A percentile compares a stretch with the other conserved stretches of the same genome.
Evolutionary conservation across 2,329 filamentous ascomycete genomes (phyloP).

Genomic region (Fusarium goolgardi): DNA sequence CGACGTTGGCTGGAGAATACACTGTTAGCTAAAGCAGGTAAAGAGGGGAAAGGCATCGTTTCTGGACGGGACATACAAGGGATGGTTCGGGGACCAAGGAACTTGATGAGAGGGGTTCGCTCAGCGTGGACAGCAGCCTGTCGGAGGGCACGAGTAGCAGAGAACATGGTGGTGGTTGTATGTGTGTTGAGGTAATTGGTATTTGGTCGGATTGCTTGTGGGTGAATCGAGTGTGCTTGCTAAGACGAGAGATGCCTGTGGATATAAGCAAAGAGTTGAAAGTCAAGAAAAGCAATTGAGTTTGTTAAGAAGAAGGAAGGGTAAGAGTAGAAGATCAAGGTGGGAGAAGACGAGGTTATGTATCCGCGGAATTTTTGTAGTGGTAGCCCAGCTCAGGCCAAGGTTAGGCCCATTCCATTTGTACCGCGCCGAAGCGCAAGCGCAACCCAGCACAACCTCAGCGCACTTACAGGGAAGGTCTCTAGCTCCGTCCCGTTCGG

Average conservation of each 20-base stretch:
- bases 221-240: conserved; percentile 15
- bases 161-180: conserved; percentile 59
- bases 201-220: conserved; percentile 19
- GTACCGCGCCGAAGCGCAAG: conserved; percentile 38
- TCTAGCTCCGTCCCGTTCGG: conserved; percentile 26
- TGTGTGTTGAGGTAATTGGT: conserved; percentile 1
- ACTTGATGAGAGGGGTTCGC: conserved; percentile 71
- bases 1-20: conserved; percentile 68
- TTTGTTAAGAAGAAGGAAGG: conserved; percentile 20
- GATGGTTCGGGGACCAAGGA: conserved; percentile 69
- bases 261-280: not conserved
- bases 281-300: conserved; percentile 8
- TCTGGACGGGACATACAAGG: conserved; percentile 60
- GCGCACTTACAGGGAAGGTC: conserved; percentile 22
- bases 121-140: conserved; percentile 69
- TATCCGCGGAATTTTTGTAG: conserved; percentile 46
- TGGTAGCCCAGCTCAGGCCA: conserved; percentile 3
- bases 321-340: conserved; percentile 5
- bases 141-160: conserved; percentile 66
- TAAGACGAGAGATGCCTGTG: not conserved
- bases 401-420: conserved; percentile 8
- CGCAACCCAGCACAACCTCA: conserved; percentile 11
- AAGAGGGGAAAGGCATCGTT: not conserved
- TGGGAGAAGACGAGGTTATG: conserved; percentile 41
- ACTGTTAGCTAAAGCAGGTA: conserved; percentile 32